phyloP scores from a whole-genome alignment of 2,329 filamentous ascomycete species.

The Colletotrichum costaricense region DNA sequence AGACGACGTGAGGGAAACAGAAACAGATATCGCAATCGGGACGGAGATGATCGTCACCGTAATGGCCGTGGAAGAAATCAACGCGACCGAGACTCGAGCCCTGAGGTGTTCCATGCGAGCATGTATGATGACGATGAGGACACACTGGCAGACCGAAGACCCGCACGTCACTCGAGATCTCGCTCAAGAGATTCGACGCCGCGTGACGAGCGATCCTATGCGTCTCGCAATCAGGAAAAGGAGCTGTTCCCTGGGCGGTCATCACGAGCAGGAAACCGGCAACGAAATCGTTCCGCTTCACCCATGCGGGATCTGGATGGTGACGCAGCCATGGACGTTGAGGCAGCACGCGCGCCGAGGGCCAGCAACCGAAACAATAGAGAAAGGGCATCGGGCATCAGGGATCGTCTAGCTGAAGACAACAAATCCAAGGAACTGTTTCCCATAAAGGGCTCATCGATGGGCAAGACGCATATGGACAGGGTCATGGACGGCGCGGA shows the following conservation, averaged over 20 bases:
- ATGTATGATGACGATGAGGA: slow-evolving; percentile 82
- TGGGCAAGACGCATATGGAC: slow-evolving; percentile 52
- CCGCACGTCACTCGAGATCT: slow-evolving; percentile 47
- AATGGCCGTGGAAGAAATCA: slow-evolving; percentile 53
- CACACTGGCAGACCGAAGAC: slow-evolving; percentile 44
- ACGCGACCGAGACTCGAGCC: slow-evolving; percentile 56
- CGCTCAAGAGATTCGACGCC: slow-evolving; percentile 38
- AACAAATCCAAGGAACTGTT: slow-evolving; percentile 53
- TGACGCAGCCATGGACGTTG: slow-evolving; percentile 51
- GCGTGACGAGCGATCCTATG: slow-evolving; percentile 42
- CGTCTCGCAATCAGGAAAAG: slow-evolving; percentile 59
- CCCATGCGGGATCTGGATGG: slow-evolving; percentile 57
- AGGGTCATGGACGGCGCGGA: slow-evolving; percentile 31
- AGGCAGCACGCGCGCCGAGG: slow-evolving; percentile 39
- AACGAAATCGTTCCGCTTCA: slow-evolving; percentile 63
- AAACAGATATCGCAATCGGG: slow-evolving; percentile 74
- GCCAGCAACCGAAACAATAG: slow-evolving; percentile 49
- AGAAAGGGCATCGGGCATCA: slow-evolving; percentile 47
- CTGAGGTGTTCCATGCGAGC: slow-evolving; percentile 74
- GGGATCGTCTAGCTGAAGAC: slow-evolving; percentile 44
- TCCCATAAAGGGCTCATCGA: slow-evolving; percentile 45
- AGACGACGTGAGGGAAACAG: slow-evolving; percentile 67
- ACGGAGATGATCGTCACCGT: slow-evolving; percentile 49
- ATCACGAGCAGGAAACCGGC: slow-evolving; percentile 38
- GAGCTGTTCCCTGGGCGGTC: slow-evolving; percentile 70